Evolutionary conservation across 2,329 filamentous ascomycete genomes (phyloP).

Genomic region (Cytospora chrysosperma): DNA sequence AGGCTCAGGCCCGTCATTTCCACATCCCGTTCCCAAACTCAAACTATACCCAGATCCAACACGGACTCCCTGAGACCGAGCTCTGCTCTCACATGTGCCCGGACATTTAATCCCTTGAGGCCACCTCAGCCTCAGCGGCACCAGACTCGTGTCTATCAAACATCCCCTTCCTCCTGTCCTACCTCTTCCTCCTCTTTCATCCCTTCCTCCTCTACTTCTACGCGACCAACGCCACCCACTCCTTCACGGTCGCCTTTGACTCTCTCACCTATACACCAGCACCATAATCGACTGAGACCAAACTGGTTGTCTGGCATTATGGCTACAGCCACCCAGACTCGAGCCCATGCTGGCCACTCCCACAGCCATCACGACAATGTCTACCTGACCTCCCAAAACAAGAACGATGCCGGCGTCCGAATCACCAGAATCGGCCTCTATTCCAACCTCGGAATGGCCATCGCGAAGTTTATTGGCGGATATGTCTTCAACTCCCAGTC

Average conservation of each 20-base stretch:
- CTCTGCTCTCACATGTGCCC: conserved; percentile 4
- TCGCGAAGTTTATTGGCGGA: conserved; percentile 88
- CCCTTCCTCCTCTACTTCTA: conserved; percentile 22
- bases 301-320: conserved; percentile 31
- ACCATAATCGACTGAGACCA: conserved; percentile 17
- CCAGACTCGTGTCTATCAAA: conserved; percentile 32
- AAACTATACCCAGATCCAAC: neutral
- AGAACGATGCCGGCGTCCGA: conserved; percentile 87
- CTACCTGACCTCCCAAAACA: conserved; percentile 78
- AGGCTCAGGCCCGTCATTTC: conserved; percentile 5
- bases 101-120: conserved; percentile 28
- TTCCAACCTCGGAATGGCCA: conserved; percentile 90
- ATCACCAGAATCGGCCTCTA: conserved; percentile 88
- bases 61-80: conserved; percentile 1
- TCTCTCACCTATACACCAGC: conserved; percentile 19
- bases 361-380: conserved; percentile 84
- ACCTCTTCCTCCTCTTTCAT: conserved; percentile 24
- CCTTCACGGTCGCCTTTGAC: conserved; percentile 18
- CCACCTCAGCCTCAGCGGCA: conserved; percentile 35
- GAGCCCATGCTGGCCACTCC: conserved; percentile 52
- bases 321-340: conserved; percentile 29
- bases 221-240: conserved; percentile 10
- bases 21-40: conserved; percentile 5
- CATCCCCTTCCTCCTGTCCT: conserved; percentile 29
- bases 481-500: conserved; percentile 94